Percentiles rank a stretch among this genome's conserved stretches.
Evolutionary conservation across 495 filamentous ascomycete genomes (phyloP).

Genomic region (Lentithecium fluviatile): DNA sequence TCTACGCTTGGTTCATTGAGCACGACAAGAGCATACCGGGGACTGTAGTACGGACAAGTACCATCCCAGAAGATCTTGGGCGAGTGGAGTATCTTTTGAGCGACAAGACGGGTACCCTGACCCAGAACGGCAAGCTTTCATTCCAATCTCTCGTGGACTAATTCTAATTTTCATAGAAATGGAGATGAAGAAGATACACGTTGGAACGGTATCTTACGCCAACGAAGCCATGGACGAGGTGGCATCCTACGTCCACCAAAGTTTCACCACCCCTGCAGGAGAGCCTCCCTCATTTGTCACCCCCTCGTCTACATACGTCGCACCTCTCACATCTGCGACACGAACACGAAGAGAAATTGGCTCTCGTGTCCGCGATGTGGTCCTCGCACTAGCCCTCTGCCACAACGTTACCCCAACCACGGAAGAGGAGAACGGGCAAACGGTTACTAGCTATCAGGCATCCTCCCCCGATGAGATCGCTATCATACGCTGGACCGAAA

Average conservation of each 20-base stretch:
- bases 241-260: conserved; percentile 75
- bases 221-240: conserved; percentile 99
- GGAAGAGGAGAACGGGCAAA: conserved; percentile 74
- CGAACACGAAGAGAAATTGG: conserved; percentile 90
- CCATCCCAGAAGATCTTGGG: conserved; percentile 94
- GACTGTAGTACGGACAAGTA: conserved; percentile 92
- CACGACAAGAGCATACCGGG: conserved; percentile 82
- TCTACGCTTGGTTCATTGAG: conserved; percentile 95
- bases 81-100: conserved; percentile 94
- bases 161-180: conserved; percentile 59
- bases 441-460: conserved; percentile 87
- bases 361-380: conserved; percentile 82
- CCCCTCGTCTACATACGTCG: conserved; percentile 65
- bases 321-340: conserved; percentile 55
- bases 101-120: conserved; percentile 96
- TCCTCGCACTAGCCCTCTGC: conserved; percentile 87
- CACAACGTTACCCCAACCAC: conserved; percentile 96
- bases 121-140: conserved; percentile 67
- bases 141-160: neutral
- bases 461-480: conserved; percentile 98
- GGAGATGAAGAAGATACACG: conserved; percentile 98
- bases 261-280: conserved; percentile 58
- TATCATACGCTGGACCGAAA: conserved; percentile 93
- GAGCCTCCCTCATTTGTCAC: conserved; percentile 58
- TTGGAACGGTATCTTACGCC: conserved; percentile 96